Percentiles rank a stretch among this genome's conserved stretches.
Evolutionary conservation across 345 rosid genomes (phyloP).

Genomic region (Eucalyptus fibrosa): DNA sequence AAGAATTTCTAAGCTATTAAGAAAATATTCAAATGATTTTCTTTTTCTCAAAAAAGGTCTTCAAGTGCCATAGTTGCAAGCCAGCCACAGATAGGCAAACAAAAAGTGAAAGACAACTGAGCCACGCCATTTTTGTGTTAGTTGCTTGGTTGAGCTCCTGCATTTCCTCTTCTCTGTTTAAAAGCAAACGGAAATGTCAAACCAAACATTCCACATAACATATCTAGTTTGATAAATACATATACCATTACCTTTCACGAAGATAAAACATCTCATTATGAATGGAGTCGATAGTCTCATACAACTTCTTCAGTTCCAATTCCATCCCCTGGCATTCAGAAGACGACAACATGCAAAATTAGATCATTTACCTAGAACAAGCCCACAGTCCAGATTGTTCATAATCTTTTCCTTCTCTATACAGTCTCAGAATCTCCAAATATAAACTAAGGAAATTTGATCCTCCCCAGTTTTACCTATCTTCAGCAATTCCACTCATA

Average conservation of each 20-base stretch:
- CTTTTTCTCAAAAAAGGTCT: constrained; percentile 91
- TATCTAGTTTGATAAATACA: background rate
- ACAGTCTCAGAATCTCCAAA: background rate
- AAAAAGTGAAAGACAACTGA: constrained; percentile 59
- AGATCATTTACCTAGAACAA: background rate
- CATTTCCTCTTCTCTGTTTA: constrained; percentile 84
- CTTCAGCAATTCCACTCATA: background rate
- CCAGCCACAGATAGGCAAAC: constrained; percentile 83
- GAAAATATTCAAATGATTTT: constrained; percentile 54
- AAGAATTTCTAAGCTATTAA: background rate
- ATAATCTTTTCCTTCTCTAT: background rate
- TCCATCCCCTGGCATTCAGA: constrained; percentile 56
- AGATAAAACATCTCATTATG: constrained; percentile 81
- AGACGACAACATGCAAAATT: background rate
- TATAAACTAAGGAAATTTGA: background rate
- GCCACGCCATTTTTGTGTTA: constrained; percentile 67
- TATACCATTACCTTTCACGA: constrained; percentile 54
- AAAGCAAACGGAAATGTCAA: background rate
- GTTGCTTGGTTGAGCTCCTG: constrained; percentile 67
- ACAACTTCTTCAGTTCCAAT: constrained; percentile 63
- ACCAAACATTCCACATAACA: background rate
- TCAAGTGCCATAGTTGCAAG: constrained; percentile 79
- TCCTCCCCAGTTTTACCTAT: background rate
- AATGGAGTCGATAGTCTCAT: constrained; percentile 53
- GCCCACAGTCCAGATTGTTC: background rate